phyloP scores from a whole-genome alignment of 108 stramenopile genomes.

The Cyclotella distinguenda region DNA sequence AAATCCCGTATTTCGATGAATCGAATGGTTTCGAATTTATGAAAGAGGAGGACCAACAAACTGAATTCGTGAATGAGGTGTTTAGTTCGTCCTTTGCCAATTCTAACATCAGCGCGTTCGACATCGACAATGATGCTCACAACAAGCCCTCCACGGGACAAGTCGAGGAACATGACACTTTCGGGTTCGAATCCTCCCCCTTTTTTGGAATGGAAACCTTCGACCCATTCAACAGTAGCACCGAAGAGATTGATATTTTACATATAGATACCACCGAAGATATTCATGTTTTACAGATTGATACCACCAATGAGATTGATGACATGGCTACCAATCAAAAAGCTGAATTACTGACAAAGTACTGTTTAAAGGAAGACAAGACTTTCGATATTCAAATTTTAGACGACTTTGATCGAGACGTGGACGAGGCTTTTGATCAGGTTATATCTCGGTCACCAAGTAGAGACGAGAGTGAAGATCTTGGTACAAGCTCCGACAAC shows the following conservation, averaged over 20 bases:
- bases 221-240: conserved; percentile 20
- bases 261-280: background rate
- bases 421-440: background rate
- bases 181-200: background rate
- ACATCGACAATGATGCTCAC: background rate
- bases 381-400: conserved; percentile 8
- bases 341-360: background rate
- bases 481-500: background rate
- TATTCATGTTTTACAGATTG: background rate
- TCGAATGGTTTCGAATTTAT: background rate
- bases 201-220: conserved; percentile 39
- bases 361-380: background rate
- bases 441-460: background rate
- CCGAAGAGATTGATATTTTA: background rate
- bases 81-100: conserved; percentile 22
- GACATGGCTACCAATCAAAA: background rate
- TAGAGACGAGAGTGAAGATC: background rate
- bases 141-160: background rate
- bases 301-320: background rate
- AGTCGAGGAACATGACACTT: background rate
- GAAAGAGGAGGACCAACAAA: too few species aligned
- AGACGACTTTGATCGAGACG: conserved; percentile 5
- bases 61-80: background rate
- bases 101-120: background rate
- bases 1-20: background rate